Evolutionary conservation across 2,329 filamentous ascomycete genomes (phyloP).

Genomic region (Diaporthe sp.): DNA sequence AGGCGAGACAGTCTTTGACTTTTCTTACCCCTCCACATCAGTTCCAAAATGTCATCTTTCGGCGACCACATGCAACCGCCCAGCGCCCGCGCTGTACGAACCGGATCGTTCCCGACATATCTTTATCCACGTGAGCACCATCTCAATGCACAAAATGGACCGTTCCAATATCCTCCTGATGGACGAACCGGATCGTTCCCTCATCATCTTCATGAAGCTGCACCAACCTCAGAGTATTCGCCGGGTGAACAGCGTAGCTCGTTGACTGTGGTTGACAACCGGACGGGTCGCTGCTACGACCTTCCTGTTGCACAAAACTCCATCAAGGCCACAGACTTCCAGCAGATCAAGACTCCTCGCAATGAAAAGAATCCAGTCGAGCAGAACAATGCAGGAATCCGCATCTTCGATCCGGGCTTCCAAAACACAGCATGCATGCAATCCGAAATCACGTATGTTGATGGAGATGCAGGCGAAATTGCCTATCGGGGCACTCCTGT

Average conservation of each 20-base stretch:
- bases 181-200: not conserved
- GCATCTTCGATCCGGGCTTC: conserved; percentile 2
- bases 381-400: conserved; percentile 3
- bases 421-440: conserved; percentile 6
- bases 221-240: too few species aligned
- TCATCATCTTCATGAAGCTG: not conserved
- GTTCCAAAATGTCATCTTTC: not conserved
- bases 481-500: not conserved
- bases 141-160: too few species aligned
- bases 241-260: not conserved
- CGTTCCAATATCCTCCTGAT: too few species aligned
- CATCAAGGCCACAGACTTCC: conserved; percentile 3
- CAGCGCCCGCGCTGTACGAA: not conserved
- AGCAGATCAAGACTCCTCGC: not conserved
- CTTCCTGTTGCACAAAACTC: not conserved
- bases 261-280: not conserved
- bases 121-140: too few species aligned
- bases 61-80: not conserved
- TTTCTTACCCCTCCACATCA: not conserved
- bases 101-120: too few species aligned
- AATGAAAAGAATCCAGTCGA: not conserved
- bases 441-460: conserved; percentile 5
- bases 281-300: not conserved
- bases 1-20: not conserved
- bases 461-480: not conserved